Conservation (phyloP, 2,329 filamentous ascomycete genomes). For the Diaporthe longicolla region DNA sequence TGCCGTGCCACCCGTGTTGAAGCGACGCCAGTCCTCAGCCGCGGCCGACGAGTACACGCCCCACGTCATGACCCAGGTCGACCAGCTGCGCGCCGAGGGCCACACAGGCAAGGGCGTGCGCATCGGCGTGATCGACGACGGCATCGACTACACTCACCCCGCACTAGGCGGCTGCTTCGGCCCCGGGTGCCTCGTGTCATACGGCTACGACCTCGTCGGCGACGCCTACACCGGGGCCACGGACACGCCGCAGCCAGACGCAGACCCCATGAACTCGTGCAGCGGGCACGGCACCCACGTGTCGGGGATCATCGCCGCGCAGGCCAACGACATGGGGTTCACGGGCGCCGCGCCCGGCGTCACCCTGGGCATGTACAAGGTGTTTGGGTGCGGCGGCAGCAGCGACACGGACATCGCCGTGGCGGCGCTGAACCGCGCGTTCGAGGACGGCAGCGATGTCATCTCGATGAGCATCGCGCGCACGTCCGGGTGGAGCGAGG, state of each 20-base stretch:
- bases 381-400: constrained; percentile 4
- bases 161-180: constrained; percentile 58
- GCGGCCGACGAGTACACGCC: background rate
- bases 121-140: constrained; percentile 50
- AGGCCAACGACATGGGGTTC: background rate
- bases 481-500: constrained; percentile 16
- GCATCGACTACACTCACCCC: constrained; percentile 56
- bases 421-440: constrained; percentile 12
- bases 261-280: background rate
- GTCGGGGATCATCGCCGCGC: background rate
- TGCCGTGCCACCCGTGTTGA: constrained; percentile 6
- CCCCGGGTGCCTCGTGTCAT: background rate
- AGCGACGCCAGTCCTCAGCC: background rate
- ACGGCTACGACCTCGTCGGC: constrained; percentile 18
- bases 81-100: constrained; percentile 7
- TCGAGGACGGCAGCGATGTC: background rate
- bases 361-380: constrained; percentile 10
- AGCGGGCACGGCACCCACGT: constrained; percentile 7
- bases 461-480: constrained; percentile 22
- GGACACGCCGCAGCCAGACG: background rate
- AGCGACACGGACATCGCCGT: background rate
- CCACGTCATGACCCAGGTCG: background rate
- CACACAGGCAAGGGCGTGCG: constrained; percentile 2
- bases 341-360: constrained; percentile 3
- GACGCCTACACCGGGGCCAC: background rate